Evolutionary conservation across 192 early-diverging fungal genomes (phyloP).

Genomic region (Podila clonocystis): DNA sequence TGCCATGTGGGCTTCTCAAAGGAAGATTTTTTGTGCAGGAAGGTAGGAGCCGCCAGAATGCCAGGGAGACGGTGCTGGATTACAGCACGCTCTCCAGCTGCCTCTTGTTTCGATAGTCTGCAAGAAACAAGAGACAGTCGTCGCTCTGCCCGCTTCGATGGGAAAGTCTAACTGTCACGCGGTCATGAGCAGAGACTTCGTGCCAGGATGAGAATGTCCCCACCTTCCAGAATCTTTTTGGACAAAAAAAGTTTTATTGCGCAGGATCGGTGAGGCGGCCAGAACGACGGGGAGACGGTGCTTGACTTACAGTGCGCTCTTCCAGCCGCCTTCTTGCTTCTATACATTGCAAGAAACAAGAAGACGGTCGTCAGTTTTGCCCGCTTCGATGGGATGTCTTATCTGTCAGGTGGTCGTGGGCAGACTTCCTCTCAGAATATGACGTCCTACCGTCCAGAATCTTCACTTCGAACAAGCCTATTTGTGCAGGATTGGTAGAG

Average conservation of each 20-base stretch:
- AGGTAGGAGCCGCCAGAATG: conserved; percentile 10
- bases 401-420: conserved; percentile 1
- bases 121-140: conserved; percentile 2
- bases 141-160: conserved; percentile 11
- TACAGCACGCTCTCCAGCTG: conserved; percentile 8
- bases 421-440: conserved; percentile 6
- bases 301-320: conserved; percentile 6
- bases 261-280: conserved; percentile 1
- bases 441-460: neutral
- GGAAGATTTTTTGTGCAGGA: neutral
- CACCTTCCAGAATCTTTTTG: neutral
- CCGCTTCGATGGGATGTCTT: conserved; percentile 12
- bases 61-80: conserved; percentile 12
- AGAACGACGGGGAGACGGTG: conserved; percentile 10
- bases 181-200: conserved; percentile 10
- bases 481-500: conserved; percentile 3
- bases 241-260: neutral
- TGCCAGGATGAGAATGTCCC: conserved; percentile 7
- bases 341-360: neutral
- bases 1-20: too few relatives aligned
- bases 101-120: conserved; percentile 1
- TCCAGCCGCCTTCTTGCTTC: conserved; percentile 5
- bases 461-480: neutral
- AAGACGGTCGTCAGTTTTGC: neutral
- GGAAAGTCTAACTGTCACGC: neutral